Conservation (phyloP, 495 filamentous ascomycete species). For the Parathielavia hyrcaniae region DNA sequence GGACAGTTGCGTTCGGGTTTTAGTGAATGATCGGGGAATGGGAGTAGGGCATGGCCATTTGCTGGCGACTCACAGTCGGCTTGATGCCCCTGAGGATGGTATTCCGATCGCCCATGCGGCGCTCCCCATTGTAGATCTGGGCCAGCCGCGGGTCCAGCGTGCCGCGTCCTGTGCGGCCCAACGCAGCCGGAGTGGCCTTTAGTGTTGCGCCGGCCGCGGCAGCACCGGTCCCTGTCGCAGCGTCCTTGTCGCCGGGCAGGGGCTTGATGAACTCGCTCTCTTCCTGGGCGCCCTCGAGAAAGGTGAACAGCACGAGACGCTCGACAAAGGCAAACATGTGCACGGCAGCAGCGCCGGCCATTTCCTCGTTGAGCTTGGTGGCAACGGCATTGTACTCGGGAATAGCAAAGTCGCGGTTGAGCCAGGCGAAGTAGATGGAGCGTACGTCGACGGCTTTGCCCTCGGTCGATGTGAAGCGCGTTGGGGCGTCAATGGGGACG, state of each 20-base stretch:
- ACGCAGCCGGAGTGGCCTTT: conserved; percentile 46
- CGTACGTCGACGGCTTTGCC: conserved; percentile 73
- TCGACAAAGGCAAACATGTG: conserved; percentile 86
- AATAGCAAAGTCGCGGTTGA: conserved; percentile 80
- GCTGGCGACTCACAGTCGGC: conserved; percentile 59
- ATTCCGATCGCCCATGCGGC: conserved; percentile 88
- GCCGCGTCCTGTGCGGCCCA: conserved; percentile 49
- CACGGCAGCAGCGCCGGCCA: conserved; percentile 57
- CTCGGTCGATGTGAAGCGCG: conserved; percentile 69
- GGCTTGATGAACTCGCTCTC: conserved; percentile 89
- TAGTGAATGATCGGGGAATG: background rate
- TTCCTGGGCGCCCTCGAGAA: conserved; percentile 82
- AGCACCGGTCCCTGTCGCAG: conserved; percentile 40
- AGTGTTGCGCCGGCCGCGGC: conserved; percentile 43
- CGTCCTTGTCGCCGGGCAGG: conserved; percentile 56
- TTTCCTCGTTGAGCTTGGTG: conserved; percentile 71
- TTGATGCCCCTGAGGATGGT: conserved; percentile 81
- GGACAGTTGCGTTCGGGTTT: background rate
- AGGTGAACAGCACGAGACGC: conserved; percentile 81
- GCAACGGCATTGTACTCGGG: conserved; percentile 83
- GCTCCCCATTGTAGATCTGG: conserved; percentile 84
- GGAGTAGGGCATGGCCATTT: background rate
- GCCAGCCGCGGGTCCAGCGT: conserved; percentile 71
- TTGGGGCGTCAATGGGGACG: conserved; percentile 68
- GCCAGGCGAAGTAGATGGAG: conserved; percentile 90